Base-by-base conservation (phyloP, 192 early-diverging fungal genomes). In the Coemansia sp. region DNA sequence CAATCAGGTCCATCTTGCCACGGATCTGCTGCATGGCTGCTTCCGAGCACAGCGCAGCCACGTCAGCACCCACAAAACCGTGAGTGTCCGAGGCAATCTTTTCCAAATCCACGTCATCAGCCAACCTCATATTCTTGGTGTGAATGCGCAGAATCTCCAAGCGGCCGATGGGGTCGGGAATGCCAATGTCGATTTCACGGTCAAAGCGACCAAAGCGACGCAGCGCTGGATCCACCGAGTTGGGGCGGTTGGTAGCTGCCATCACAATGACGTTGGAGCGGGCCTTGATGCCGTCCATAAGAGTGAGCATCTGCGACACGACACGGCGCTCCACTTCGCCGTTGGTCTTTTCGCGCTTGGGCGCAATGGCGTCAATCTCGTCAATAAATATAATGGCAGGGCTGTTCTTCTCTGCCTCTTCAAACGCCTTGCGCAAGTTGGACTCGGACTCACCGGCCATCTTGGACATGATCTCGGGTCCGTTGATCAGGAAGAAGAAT, bases 21-120 rank as follows among this genome's bases (percentile, higher is more conserved):
- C 95, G 92, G 60, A 98, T 99, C 79, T 98, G 95, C 79, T 98
- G 95, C 93, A 98, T 97, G 30, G 96, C 96, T 12, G 95, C 96
- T 80, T 98, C 96, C 11, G 96, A 98, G 75, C 95, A 98, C 62
- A 99, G 84, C 10, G 93, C 91, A 17, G 95, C 95, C 60, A 97
- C 79, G 82, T 99, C 96, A 31, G 95, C 90, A 60, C 96, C 96
- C 46, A 97, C 95, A 73, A 89, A 93, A 53, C 96, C 96, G 66
- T 98, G 96, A 16, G 95, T 97, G 70, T 99, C 94, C 3, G 91
- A 80, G 20, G 96, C 95, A 60, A 99, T 93, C 74, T 93, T 89
- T 69, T 98, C 94, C 46, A 99, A 75, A 70, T 99, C 95, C 38
- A 98, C 96, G 54, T 97, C 93, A 44, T 97, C 94, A 51, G 83